Evolutionary conservation across 306 rosid genomes (phyloP), one percentile per base, ranked within the genome.

Genomic region (Pyrus communis): DNA sequence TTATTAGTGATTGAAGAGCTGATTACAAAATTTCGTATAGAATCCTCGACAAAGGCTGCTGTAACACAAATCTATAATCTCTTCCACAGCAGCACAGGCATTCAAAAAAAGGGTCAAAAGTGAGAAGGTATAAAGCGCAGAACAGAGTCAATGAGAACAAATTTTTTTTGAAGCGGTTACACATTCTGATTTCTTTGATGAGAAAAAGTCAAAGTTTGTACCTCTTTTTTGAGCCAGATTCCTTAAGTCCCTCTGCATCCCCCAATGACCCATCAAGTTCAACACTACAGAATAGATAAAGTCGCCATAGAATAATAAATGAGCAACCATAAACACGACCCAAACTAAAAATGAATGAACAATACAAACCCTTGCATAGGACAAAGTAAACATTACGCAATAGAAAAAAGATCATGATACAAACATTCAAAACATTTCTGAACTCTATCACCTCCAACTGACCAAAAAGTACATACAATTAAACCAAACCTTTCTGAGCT

Each of bases 221-320:
- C 97, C 98, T 89, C 90, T 95, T 95, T 80, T 89, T 95, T 4
- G 90, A 83, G 78, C 96, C 91, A 69, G 95, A 78, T 76, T 90
- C 96, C 75, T 82, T 86, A 49, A 54, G 79, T 12, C 86, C 89
- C 69, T 90, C 97, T 31, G 89, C 85, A 88, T 90, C 93, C 77
- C 88, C 91, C 75, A 89, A 83, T 7, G 92, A 84, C 51, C 88
- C 96, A 85, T 92, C 96, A 77, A 85, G 73, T 81, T 92, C 97
- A 84, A 80, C 84, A 40, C 97, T 92, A 76, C 2, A 69, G 52
- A 82, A 45, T 65, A 82, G 74, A 82, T 43, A 76, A 75, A 46
- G 71, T 61, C 45, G 84, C 55, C 57, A 77, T 43, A 11, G 62
- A 52, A 77, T 23, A 6, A 68, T 67, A 25, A 74, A 59, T 61